Percentiles rank a stretch among this genome's conserved stretches.
These are phyloP conservation scores for Suillus cothurnatus DNA, from an alignment of 768 basidiomycete genomes.

Conservation along the genomic window DNA sequence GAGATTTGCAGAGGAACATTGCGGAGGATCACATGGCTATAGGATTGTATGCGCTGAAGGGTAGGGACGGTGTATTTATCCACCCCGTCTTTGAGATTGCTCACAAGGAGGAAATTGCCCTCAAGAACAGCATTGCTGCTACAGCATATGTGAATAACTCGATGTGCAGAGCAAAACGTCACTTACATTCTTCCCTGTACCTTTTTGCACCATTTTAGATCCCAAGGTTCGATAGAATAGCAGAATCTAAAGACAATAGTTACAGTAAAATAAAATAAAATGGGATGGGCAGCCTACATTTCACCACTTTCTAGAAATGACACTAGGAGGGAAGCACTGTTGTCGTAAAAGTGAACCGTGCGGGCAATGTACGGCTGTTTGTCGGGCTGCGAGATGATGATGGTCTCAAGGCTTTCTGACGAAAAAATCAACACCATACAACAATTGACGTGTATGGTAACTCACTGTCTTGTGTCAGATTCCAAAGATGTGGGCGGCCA, in stretches of 20 bases:
- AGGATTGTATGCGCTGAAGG: conserved; percentile 2
- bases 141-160: background rate
- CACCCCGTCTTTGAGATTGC: conserved; percentile 13
- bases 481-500: background rate
- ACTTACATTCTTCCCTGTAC: conserved; percentile 3
- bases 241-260: background rate
- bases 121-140: conserved; percentile 11
- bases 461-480: background rate
- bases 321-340: conserved; percentile 1
- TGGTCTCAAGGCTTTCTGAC: background rate
- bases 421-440: no score
- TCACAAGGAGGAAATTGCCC: conserved; percentile 8
- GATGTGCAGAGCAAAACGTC: no score
- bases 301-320: conserved; percentile 3
- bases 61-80: conserved; percentile 11
- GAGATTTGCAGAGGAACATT: no score
- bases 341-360: background rate
- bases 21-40: no score
- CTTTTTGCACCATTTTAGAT: conserved; percentile 6
- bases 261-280: no score
- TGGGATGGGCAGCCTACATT: no score
- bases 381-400: background rate
- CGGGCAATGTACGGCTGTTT: background rate
- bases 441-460: background rate
- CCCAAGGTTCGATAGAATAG: conserved; percentile 8